Percentiles rank a stretch among this genome's conserved stretches.
These are phyloP conservation scores for Phoma sp. DNA, from an alignment of 2,329 filamentous ascomycete species.

Conservation along the genomic window DNA sequence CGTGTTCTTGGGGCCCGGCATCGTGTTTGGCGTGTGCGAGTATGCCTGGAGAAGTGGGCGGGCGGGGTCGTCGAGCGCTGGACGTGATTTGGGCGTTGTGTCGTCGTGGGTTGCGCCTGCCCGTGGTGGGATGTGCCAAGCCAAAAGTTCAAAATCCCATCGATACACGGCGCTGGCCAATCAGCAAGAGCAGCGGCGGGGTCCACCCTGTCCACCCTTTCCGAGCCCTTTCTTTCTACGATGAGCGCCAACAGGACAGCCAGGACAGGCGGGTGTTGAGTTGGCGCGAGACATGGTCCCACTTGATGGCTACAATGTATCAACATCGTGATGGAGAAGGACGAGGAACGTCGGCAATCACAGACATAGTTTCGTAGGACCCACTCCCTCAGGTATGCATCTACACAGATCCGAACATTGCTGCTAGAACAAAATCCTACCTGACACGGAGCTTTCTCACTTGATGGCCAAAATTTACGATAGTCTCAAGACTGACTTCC, in stretches of 20 bases:
- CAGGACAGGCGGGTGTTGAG: no score
- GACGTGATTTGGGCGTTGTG: constrained; percentile 20
- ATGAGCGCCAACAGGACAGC: no score
- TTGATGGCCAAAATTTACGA: background rate
- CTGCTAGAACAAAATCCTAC: no score
- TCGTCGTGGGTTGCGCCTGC: constrained; percentile 19
- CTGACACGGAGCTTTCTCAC: background rate
- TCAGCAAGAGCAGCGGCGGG: background rate
- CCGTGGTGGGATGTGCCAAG: constrained; percentile 21
- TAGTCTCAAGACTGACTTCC: background rate
- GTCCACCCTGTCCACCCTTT: background rate
- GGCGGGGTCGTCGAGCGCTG: constrained; percentile 20
- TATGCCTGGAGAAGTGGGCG: constrained; percentile 31
- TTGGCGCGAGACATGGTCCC: background rate
- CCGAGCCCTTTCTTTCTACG: background rate
- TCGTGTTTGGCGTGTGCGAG: constrained; percentile 44
- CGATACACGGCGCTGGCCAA: constrained; percentile 8
- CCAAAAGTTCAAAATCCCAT: constrained; percentile 16
- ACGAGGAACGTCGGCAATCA: no score
- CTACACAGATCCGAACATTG: no score
- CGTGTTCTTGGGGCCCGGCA: constrained; percentile 67
- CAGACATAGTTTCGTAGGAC: no score
- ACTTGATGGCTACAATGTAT: background rate
- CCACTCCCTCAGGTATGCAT: no score
- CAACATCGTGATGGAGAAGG: no score